Percentiles rank a stretch among this genome's conserved stretches.
phyloP scores from a whole-genome alignment of 257 asterid genomes.

The Ilex aquifolium region DNA sequence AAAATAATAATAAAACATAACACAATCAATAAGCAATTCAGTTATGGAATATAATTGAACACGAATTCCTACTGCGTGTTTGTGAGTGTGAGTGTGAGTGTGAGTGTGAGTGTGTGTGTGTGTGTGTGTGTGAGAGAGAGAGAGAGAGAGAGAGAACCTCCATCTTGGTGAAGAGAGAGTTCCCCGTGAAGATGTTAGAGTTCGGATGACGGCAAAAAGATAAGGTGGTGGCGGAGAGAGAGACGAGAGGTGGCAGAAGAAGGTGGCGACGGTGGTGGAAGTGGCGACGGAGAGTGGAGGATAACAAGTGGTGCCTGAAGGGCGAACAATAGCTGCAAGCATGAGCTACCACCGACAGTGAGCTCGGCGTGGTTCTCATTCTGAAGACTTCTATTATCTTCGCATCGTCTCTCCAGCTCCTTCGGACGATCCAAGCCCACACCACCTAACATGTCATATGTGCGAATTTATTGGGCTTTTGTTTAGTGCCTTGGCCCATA shows the following conservation, averaged over 20 bases:
- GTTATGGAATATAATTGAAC: too few relatives aligned
- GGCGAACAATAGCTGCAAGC: conserved; percentile 53
- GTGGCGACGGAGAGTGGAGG: conserved; percentile 10
- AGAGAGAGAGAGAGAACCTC: conserved; percentile 40
- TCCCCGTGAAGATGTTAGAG: conserved; percentile 47
- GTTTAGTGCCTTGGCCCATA: too few relatives aligned
- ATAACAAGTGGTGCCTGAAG: conserved; percentile 11
- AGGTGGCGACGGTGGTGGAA: conserved; percentile 13
- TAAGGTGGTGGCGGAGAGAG: conserved; percentile 14
- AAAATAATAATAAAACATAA: too few relatives aligned
- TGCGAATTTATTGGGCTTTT: too few relatives aligned
- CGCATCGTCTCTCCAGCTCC: too few relatives aligned
- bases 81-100: neutral
- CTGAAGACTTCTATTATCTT: too few relatives aligned
- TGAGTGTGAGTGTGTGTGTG: neutral
- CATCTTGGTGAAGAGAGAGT: conserved; percentile 65
- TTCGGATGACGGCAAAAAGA: conserved; percentile 28
- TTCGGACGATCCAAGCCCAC: too few relatives aligned
- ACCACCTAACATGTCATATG: too few relatives aligned
- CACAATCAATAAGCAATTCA: too few relatives aligned
- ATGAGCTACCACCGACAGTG: conserved; percentile 18
- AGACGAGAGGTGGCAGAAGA: conserved; percentile 20
- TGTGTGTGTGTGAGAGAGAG: neutral
- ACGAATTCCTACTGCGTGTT: too few relatives aligned
- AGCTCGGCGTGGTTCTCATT: too few relatives aligned